Base-by-base conservation (phyloP, 371 early-diverging fungal species). In the Choanephora cucurbitarum region DNA sequence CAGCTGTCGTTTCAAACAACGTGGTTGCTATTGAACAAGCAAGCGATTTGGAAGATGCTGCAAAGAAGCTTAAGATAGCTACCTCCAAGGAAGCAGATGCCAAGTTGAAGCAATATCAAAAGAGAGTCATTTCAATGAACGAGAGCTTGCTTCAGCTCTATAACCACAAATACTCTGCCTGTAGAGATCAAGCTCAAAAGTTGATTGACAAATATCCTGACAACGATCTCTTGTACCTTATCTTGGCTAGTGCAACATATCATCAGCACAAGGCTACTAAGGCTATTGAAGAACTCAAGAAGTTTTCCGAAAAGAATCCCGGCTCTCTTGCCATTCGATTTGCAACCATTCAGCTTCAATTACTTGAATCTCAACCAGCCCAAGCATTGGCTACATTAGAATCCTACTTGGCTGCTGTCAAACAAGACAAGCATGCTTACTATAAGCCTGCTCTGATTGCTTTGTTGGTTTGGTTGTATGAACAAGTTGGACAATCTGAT, bases 1-100 rank as follows among this genome's bases (percentile, higher is more conserved):
- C 80, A 1, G 86, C 85, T 1, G 77, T 90, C 19, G 89, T 82
- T 6, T 79, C 85, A 50, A 90, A 90, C 72, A 91, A 91, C 60
- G 55, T 86, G 41, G 80, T 83, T 8, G 73, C 83, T 2, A 52
- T 85, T 15, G 75, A 82, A 34, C 77, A 81, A 55, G 70, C 77
- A 44, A 65, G 77, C 14, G 86, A 86, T 45, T 49, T 85, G 18
- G 80, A 79, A 46, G 86, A 89, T 57, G 82, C 82, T 14, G 66
- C 75, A 44, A 80, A 82, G 50, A 80, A 83, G 62, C 64, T 87
- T 39, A 80, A 81, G 57, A 52, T 73, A 5, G 84, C 88, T 3
- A 74, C 77, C 9, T 67, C 73, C 24, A 78, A 82, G 53, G 82
- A 73, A 6, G 72, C 84, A 8, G 84, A 88, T 11, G 66, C 72